Evolutionary conservation across 2,329 filamentous ascomycete genomes (phyloP).

Genomic region (Aureobasidium melanogenum): DNA sequence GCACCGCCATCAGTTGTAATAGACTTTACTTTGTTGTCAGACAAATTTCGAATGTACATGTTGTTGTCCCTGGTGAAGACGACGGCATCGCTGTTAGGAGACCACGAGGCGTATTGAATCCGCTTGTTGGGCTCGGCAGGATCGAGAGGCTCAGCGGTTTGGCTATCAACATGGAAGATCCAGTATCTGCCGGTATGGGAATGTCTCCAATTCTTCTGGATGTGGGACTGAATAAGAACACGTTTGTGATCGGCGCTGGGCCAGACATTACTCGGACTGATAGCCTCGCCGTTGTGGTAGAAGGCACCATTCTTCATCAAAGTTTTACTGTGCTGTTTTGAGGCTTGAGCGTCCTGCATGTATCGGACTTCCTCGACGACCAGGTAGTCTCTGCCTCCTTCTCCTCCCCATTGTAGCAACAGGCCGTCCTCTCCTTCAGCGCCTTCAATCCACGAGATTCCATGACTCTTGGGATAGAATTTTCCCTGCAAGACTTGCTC

Average conservation of each 20-base stretch:
- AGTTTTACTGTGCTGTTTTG: conserved; percentile 49
- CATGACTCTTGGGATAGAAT: conserved; percentile 56
- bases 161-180: conserved; percentile 80
- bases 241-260: conserved; percentile 79
- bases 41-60: conserved; percentile 65
- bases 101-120: conserved; percentile 84
- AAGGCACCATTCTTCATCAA: conserved; percentile 67
- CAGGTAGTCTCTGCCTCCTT: conserved; percentile 61
- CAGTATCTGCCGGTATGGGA: conserved; percentile 82
- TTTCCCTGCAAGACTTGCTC: conserved; percentile 59
- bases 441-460: conserved; percentile 68
- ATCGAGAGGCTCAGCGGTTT: conserved; percentile 68
- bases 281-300: conserved; percentile 44
- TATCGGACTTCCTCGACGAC: conserved; percentile 77
- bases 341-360: conserved; percentile 32
- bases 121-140: conserved; percentile 54
- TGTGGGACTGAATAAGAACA: conserved; percentile 70
- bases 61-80: conserved; percentile 92
- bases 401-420: conserved; percentile 61
- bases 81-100: conserved; percentile 73
- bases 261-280: conserved; percentile 54
- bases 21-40: conserved; percentile 51
- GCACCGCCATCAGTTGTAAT: conserved; percentile 82
- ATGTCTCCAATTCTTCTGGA: conserved; percentile 75
- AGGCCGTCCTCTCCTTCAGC: conserved; percentile 73